These are phyloP conservation scores for Colletotrichum coccodes DNA, from an alignment of 2,329 filamentous ascomycete species.

Conservation along the genomic window DNA sequence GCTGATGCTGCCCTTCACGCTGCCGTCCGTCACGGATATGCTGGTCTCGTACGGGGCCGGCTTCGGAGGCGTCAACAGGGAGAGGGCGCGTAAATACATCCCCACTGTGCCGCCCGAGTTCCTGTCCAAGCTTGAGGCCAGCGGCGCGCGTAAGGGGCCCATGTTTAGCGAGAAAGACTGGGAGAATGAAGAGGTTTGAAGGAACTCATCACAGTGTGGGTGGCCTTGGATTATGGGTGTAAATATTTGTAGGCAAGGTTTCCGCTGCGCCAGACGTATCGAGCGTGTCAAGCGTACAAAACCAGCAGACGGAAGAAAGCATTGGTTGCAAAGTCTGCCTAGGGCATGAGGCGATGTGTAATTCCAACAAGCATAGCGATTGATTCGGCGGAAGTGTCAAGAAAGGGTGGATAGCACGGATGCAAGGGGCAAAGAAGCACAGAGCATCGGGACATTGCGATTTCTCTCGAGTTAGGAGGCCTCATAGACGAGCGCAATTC, in stretches of 20 bases:
- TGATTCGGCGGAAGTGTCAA: constrained; percentile 5
- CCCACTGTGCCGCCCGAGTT: constrained; percentile 96
- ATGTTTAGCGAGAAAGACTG: constrained; percentile 73
- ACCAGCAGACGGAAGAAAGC: neutral
- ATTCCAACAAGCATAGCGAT: constrained; percentile 28
- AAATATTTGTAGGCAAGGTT: neutral
- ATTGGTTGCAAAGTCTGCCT: neutral
- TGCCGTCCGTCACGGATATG: constrained; percentile 98
- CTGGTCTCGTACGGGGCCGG: constrained; percentile 93
- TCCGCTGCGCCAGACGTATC: neutral
- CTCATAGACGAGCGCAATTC: neutral
- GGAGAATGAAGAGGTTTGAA: constrained; percentile 71
- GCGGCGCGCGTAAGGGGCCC: constrained; percentile 59
- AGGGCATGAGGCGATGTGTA: constrained; percentile 1
- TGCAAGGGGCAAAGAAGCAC: neutral
- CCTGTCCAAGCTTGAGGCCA: constrained; percentile 82
- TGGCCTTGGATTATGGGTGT: neutral
- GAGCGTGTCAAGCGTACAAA: neutral
- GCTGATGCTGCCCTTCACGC: constrained; percentile 91
- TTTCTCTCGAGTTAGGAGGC: neutral
- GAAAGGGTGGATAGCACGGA: neutral
- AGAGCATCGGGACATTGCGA: neutral
- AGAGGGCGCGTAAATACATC: constrained; percentile 94
- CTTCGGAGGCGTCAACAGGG: constrained; percentile 90
- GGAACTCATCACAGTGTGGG: neutral